Conservation (phyloP, 1,139 yeast species). For the Yamadazyma pseudoaaseri region DNA sequence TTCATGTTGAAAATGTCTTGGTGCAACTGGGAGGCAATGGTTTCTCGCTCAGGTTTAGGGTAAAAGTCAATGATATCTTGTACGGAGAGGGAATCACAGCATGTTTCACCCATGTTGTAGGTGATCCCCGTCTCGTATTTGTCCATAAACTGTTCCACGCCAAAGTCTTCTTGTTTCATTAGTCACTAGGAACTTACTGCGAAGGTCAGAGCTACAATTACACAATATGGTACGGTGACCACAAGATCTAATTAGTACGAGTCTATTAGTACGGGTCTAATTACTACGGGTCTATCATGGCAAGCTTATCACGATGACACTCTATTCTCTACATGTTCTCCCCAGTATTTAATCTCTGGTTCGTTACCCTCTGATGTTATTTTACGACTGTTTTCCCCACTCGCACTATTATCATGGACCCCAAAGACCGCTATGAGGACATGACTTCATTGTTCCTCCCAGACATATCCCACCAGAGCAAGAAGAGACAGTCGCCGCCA, state of each 20-base stretch:
- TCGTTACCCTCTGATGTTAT: no score
- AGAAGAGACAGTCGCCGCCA: conserved; percentile 3
- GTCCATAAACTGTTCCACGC: conserved; percentile 62
- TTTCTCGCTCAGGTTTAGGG: conserved; percentile 14
- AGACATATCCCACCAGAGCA: conserved; percentile 34
- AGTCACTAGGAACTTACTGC: no score
- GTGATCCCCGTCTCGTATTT: conserved; percentile 39
- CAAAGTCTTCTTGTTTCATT: conserved; percentile 46
- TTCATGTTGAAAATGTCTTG: conserved; percentile 17
- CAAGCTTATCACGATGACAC: no score
- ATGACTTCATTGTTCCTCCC: conserved; percentile 44
- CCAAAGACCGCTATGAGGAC: conserved; percentile 28
- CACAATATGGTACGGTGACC: no score
- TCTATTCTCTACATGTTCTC: no score
- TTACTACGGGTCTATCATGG: no score
- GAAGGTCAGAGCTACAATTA: no score
- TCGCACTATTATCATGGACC: no score
- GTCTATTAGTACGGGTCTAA: no score
- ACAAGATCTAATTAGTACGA: no score
- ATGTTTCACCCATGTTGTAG: conserved; percentile 54
- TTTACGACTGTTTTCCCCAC: no score
- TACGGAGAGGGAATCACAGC: conserved; percentile 47
- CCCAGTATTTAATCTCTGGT: no score
- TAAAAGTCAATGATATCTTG: conserved; percentile 34
- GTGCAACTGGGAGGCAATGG: conserved; percentile 3